Evolutionary conservation across 176 grass and related monocot genomes (phyloP).

Genomic region (Avena insularis): DNA sequence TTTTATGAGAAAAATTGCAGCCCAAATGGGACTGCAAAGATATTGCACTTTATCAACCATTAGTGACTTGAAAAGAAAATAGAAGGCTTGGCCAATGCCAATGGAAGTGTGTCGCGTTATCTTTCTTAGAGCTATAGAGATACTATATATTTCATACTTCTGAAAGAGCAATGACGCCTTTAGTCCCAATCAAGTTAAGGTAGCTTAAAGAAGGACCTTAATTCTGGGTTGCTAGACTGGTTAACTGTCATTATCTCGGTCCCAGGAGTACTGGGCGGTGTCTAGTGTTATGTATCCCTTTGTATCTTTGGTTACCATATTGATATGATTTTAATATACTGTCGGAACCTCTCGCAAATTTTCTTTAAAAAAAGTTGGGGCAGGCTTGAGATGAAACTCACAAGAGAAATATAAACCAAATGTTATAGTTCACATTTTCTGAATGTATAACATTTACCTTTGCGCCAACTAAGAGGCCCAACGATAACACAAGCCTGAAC

Average conservation of each 20-base stretch:
- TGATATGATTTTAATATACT: not conserved
- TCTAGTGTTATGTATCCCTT: not conserved
- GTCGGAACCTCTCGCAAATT: not conserved
- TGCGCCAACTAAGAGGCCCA: constrained; percentile 87
- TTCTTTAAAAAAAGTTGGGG: not conserved
- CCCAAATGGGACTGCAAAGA: not conserved
- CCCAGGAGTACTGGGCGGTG: not conserved
- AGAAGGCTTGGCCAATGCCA: not conserved
- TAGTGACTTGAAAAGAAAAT: not conserved
- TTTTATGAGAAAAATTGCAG: constrained; percentile 21
- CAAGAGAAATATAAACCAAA: not conserved
- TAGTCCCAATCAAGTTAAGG: not conserved
- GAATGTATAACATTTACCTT: constrained; percentile 58
- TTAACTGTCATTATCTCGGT: not conserved
- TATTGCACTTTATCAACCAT: not conserved
- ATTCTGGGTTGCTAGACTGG: not conserved
- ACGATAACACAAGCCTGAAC: constrained; percentile 71
- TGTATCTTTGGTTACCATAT: not conserved
- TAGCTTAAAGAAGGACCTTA: not conserved
- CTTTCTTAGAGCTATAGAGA: not conserved
- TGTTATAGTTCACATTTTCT: not conserved
- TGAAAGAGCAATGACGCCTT: not conserved
- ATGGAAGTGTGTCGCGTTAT: not conserved
- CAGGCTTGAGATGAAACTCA: not conserved
- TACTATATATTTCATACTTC: constrained; percentile 1